Evolutionary conservation across 371 early-diverging fungal species (phyloP).

Genomic region (Syncephalastrum monosporum): DNA sequence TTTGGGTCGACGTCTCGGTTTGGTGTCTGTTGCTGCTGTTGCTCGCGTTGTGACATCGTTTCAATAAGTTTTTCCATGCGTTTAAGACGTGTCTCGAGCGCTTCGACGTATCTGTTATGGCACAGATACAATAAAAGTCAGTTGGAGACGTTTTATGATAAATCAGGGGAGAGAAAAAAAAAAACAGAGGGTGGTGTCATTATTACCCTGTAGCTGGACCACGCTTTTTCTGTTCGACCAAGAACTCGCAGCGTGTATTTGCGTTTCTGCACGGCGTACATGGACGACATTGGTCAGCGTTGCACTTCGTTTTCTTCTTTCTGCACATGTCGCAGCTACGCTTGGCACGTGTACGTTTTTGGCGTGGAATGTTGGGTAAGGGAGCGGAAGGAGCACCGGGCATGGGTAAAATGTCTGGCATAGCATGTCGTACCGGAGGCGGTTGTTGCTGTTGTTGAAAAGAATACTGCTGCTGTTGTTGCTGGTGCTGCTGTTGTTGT

Average conservation of each 20-base stretch:
- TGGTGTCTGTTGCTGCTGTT: not conserved
- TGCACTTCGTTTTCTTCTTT: constrained; percentile 17
- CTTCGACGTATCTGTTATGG: constrained; percentile 28
- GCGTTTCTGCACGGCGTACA: constrained; percentile 4
- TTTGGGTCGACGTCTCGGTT: not conserved
- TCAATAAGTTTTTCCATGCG: constrained; percentile 26
- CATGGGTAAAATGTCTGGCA: constrained; percentile 7
- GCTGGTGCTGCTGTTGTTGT: too few species aligned
- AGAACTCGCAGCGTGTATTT: constrained; percentile 25
- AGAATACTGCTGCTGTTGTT: too few species aligned
- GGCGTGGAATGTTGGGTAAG: not conserved
- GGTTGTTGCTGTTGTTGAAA: not conserved
- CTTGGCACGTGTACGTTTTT: constrained; percentile 21
- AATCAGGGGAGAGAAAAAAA: not conserved
- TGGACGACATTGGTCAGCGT: constrained; percentile 1
- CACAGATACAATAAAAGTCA: not conserved
- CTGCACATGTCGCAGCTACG: constrained; percentile 23
- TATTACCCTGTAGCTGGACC: constrained; percentile 31
- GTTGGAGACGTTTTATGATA: too few species aligned
- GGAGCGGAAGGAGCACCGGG: constrained; percentile 3
- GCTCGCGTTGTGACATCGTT: not conserved
- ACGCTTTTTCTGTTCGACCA: constrained; percentile 36
- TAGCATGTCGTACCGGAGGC: not conserved
- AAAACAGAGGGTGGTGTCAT: not conserved
- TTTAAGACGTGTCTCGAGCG: constrained; percentile 29